Base-by-base conservation (phyloP, 352 stramenopile species). In the Phytophthora idaei region DNA sequence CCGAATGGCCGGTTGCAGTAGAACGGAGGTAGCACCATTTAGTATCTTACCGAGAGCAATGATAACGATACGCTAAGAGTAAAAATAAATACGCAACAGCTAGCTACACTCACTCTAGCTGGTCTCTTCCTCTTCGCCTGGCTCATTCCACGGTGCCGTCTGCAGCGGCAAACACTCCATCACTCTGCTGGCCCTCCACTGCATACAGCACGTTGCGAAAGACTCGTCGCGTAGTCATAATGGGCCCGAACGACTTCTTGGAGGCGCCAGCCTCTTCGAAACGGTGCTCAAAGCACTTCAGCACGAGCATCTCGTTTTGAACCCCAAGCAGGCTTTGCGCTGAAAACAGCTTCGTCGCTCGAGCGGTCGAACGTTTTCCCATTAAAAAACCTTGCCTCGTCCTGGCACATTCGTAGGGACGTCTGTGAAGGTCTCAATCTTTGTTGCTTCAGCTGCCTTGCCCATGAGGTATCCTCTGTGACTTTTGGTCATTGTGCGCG, bases 271-370 rank as follows among this genome's bases (percentile, higher is more conserved):
- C 51, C 1, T 65, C 65, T 46, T 64, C 42, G 32, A 41, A 69
- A 1, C 31, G n/a, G 29, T 60, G 60, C 12, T 52, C 46, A 52
- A 69, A 73, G 31, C 27, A 64, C 11, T 73, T 47, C 3, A 66
- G 34, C 3, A 66, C 41, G 1, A 66, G 21, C 15, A 29, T 29
- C 4, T 10, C 51, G 25, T 67, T 67, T 21, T 54, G 50, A 39
- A 57, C 48, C 1, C 17, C 31, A 36, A 21, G 49, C 4, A 9
- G 32, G 42, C 21, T 66, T 10, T 11, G 9, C 5, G 27, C 46
- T 52, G 45, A 51, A 51, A 1, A 9, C 7, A 1, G 45, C 25
- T 17, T 51, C 25, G 45, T 51, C 25, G 27, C 6, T 51, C 2
- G 8, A 34, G 17, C 7, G 45, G 17, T 21, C 21, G 21, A 21